These are phyloP conservation scores for Brassica nigra DNA, from an alignment of 345 rosid species.

Conservation along the genomic window DNA sequence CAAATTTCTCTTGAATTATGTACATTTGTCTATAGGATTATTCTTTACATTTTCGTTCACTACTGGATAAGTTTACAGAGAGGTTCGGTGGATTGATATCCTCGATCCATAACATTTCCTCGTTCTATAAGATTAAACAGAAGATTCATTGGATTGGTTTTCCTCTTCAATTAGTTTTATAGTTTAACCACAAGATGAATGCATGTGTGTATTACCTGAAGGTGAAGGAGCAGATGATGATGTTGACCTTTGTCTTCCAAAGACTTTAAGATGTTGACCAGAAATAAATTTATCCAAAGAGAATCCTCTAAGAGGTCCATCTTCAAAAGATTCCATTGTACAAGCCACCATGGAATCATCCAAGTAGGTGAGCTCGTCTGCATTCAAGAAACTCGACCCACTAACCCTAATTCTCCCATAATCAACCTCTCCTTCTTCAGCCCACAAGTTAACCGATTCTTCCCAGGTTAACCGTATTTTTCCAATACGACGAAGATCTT, in stretches of 20 bases:
- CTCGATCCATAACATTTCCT: background rate
- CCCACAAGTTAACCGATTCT: slow-evolving; percentile 96
- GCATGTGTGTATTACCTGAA: slow-evolving; percentile 46
- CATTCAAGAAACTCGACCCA: slow-evolving; percentile 81
- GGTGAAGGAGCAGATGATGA: slow-evolving; percentile 49
- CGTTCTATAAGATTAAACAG: background rate
- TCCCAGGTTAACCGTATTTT: slow-evolving; percentile 95
- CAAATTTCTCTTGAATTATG: background rate
- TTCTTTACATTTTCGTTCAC: background rate
- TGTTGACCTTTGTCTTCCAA: slow-evolving; percentile 76
- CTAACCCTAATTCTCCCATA: slow-evolving; percentile 77
- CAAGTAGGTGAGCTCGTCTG: slow-evolving; percentile 80
- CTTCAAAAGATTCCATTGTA: slow-evolving; percentile 84
- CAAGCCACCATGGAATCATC: slow-evolving; percentile 88
- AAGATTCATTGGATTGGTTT: background rate
- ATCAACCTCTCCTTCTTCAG: slow-evolving; percentile 82
- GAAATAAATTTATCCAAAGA: slow-evolving; percentile 82
- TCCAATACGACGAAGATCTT: slow-evolving; percentile 85
- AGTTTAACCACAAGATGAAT: background rate
- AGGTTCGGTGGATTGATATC: background rate
- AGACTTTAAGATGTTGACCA: slow-evolving; percentile 89
- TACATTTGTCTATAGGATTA: background rate
- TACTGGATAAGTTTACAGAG: background rate
- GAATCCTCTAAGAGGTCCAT: slow-evolving; percentile 75
- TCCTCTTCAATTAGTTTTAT: background rate